Conservation (phyloP, 192 early-diverging fungal genomes). For the Backusella circina region DNA sequence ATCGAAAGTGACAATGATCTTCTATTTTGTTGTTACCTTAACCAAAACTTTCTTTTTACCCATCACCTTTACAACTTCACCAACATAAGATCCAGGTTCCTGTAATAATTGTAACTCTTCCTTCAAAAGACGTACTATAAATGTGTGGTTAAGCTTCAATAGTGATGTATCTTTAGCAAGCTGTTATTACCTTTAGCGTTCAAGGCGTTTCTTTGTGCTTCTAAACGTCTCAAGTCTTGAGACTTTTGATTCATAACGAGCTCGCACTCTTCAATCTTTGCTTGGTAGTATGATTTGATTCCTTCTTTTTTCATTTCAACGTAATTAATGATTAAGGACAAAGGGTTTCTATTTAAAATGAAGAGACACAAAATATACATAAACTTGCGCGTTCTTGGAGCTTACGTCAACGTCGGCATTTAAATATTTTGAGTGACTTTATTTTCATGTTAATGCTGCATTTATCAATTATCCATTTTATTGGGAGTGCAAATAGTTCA, state of each 20-base stretch:
- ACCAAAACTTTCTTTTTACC: conserved; percentile 94
- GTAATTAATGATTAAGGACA: neutral
- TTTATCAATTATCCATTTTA: no score
- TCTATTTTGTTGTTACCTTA: no score
- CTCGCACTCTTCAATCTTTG: conserved; percentile 86
- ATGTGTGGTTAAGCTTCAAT: neutral
- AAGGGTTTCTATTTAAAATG: neutral
- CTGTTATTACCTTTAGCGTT: conserved; percentile 80
- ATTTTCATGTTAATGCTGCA: neutral
- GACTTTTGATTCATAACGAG: conserved; percentile 84
- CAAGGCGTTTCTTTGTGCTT: conserved; percentile 96
- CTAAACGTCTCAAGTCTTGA: conserved; percentile 95
- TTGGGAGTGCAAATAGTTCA: no score
- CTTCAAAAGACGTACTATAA: conserved; percentile 86
- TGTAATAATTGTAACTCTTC: conserved; percentile 97
- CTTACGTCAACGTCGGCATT: neutral
- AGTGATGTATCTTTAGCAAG: neutral
- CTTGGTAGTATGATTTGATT: conserved; percentile 70
- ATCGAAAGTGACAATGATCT: neutral
- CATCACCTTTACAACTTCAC: conserved; percentile 98
- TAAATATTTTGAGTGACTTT: neutral
- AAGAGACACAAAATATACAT: neutral
- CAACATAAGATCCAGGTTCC: conserved; percentile 94
- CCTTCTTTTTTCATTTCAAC: conserved; percentile 45
- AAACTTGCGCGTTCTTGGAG: conserved; percentile 4